phyloP scores from a whole-genome alignment of 768 basidiomycete species.

The Suillus ampliporus region DNA sequence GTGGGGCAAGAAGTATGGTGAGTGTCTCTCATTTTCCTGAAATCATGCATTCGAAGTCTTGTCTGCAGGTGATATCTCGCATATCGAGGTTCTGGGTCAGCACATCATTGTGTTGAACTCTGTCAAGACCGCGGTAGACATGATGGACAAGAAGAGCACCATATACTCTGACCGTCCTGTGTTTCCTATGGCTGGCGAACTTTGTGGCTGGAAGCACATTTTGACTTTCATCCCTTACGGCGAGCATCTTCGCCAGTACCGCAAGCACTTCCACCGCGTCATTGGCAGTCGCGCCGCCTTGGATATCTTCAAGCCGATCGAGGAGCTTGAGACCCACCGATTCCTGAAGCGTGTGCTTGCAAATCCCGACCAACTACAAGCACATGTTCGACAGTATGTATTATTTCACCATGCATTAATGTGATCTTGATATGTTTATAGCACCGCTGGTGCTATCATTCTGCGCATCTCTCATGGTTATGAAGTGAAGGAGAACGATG shows the following conservation, averaged over 20 bases:
- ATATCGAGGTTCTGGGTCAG: conserved; percentile 64
- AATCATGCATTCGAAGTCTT: not conserved
- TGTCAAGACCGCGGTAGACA: conserved; percentile 53
- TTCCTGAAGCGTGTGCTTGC: conserved; percentile 48
- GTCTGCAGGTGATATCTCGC: conserved; percentile 59
- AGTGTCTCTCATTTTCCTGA: not conserved
- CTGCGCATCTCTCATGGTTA: conserved; percentile 63
- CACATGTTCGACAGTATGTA: conserved; percentile 49
- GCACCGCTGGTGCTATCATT: conserved; percentile 59
- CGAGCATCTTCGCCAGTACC: conserved; percentile 46
- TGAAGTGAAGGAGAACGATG: conserved; percentile 54
- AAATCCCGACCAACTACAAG: conserved; percentile 42
- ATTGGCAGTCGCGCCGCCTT: conserved; percentile 47
- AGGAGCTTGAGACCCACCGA: conserved; percentile 47
- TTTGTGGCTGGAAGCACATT: conserved; percentile 38
- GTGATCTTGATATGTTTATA: conserved; percentile 21
- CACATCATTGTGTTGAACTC: conserved; percentile 62
- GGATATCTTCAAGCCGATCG: conserved; percentile 37
- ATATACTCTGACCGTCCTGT: conserved; percentile 70
- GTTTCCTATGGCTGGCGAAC: conserved; percentile 45
- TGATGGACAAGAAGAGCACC: conserved; percentile 70
- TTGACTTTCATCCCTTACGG: conserved; percentile 47
- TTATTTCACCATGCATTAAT: not conserved
- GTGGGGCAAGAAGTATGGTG: conserved; percentile 54
- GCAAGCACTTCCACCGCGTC: conserved; percentile 45